Base-by-base conservation (phyloP, 345 rosid species). In the Moricandia arvensis region DNA sequence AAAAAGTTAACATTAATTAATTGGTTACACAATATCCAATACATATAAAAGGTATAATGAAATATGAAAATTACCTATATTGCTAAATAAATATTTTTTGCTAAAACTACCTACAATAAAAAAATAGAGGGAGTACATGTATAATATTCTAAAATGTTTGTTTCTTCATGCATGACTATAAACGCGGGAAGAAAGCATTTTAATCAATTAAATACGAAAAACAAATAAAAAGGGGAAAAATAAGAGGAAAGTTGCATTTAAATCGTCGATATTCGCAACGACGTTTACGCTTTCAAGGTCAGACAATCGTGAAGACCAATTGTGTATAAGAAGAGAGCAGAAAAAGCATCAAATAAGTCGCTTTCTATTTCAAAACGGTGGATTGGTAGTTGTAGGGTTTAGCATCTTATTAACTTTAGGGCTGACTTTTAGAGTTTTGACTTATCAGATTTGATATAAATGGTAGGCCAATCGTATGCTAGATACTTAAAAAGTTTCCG, bases 401-500 rank as follows among this genome's bases (percentile, higher is more conserved):
- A 13, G 27, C 51, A 38, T 38, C 34, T n/a, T 57, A 61, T 30
- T 69, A 10, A 54, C 43, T 31, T 76, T 24, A 31, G 59, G 33
- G 80, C 33, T 77, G 75, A 70, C 75, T 69, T 45, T 69, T 55
- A 13, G 31, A 17, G 37, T 43, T 30, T 76, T 68, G 69, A 68
- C 75, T 63, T 70, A 21, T 63, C 29, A 21, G 29, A 31, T 33
- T 70, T 51, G 33, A 21, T 75, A 41, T 21, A 75, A 21, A 67
- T 45, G 51, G 26, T 57, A 55, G 54, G 8, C 62, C 74, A 60
- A 49, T 49, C 63, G 53, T 11, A 7, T 45, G 62, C 11, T 63
- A 13, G 29, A 10, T 49, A 66, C 2, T 59, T 64, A 0, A 74
- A 73, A 74, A 43, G 34, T 43, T 47, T 15, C 27, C 63, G 35